phyloP scores from a whole-genome alignment of 345 rosid genomes.

The Carallia pectinifolia region DNA sequence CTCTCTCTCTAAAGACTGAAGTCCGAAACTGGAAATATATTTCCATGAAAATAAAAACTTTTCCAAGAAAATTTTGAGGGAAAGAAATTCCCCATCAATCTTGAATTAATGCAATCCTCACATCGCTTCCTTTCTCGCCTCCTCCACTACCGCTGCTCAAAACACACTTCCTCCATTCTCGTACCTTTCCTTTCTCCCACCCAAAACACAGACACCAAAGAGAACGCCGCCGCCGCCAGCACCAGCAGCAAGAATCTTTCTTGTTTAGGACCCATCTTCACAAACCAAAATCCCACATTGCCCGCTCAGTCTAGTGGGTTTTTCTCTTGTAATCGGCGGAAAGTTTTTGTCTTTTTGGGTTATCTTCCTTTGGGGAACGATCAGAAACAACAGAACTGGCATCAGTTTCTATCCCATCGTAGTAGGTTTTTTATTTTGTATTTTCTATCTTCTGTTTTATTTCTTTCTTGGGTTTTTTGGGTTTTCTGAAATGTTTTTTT shows the following conservation, averaged over 20 bases:
- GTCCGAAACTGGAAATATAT: not conserved
- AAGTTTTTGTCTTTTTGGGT: conserved; percentile 34
- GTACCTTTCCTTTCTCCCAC: not conserved
- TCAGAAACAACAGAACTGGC: conserved; percentile 10
- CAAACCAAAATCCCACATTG: conserved; percentile 28
- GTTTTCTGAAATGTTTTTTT: not conserved
- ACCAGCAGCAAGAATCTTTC: conserved; percentile 6
- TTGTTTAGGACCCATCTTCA: conserved; percentile 7
- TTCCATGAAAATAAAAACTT: not conserved
- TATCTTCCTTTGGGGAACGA: conserved; percentile 33
- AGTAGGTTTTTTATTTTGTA: conserved; percentile 32
- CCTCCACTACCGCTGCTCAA: conserved; percentile 41
- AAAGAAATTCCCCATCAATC: not conserved
- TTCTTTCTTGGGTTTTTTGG: not conserved
- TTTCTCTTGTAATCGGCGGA: conserved; percentile 14
- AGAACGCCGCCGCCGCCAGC: not conserved
- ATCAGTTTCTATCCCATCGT: conserved; percentile 35
- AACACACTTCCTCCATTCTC: conserved; percentile 22
- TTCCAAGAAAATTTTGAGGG: not conserved
- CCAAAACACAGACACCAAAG: not conserved
- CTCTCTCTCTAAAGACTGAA: not conserved
- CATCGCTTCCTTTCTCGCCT: conserved; percentile 51
- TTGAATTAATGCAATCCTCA: conserved; percentile 44
- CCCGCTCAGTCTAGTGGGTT: conserved; percentile 29
- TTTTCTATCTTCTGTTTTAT: not conserved